Percentiles rank a stretch among this genome's conserved stretches.
These are phyloP conservation scores for Terana coerulea DNA, from an alignment of 768 basidiomycete species.

Conservation along the genomic window DNA sequence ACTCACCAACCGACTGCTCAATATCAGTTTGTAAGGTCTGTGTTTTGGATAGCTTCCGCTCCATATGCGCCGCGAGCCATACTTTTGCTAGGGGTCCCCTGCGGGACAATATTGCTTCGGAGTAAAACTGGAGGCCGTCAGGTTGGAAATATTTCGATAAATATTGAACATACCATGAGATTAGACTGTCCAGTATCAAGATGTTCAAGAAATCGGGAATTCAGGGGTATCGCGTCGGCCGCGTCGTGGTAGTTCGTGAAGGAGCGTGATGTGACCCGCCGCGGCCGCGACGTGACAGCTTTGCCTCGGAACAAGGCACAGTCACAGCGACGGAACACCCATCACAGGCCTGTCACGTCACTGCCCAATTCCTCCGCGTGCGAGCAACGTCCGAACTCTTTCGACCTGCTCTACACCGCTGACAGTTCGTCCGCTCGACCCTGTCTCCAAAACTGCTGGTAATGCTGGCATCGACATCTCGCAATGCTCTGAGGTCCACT, in stretches of 20 bases:
- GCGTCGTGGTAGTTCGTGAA: conserved; percentile 10
- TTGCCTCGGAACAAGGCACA: neutral
- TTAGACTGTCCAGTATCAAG: conserved; percentile 7
- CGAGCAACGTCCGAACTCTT: conserved; percentile 2
- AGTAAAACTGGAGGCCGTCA: conserved; percentile 70
- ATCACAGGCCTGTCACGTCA: neutral
- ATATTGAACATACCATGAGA: conserved; percentile 8
- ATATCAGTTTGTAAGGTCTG: conserved; percentile 95
- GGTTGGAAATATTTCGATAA: neutral
- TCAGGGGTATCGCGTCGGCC: conserved; percentile 6
- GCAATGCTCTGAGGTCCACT: conserved; percentile 18
- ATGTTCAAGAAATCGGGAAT: conserved; percentile 8
- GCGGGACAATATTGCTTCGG: conserved; percentile 89
- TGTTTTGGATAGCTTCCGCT: conserved; percentile 94
- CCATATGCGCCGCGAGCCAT: conserved; percentile 99
- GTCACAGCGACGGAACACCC: neutral
- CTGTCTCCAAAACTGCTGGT: neutral
- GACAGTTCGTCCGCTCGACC: neutral
- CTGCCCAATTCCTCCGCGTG: conserved; percentile 2
- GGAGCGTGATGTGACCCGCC: conserved; percentile 8
- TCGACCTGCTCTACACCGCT: neutral
- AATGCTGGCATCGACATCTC: conserved; percentile 25
- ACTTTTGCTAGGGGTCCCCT: conserved; percentile 94
- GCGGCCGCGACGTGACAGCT: neutral
- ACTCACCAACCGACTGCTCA: conserved; percentile 80